Evolutionary conservation across 2,329 filamentous ascomycete species (phyloP), one percentile per base, ranked within the genome.

Genomic region (Myriosclerotinia scirpicola): DNA sequence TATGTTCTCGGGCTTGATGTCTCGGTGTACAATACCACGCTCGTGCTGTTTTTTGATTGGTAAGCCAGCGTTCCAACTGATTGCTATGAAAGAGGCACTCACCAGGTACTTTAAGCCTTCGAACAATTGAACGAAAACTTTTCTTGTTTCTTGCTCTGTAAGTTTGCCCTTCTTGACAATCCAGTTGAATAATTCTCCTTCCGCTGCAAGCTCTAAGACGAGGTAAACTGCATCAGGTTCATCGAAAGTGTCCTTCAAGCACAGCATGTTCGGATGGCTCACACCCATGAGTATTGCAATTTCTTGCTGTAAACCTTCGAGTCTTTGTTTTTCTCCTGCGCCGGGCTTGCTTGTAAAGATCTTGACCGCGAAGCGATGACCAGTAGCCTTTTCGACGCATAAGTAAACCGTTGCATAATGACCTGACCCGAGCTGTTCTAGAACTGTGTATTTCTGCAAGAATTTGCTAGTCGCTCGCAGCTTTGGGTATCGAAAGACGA

Each of bases 281-380:
- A 99, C 92, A n/a, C 93, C 88, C 93, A 97, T 98, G 68, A 99
- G 81, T 20, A 99, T 92, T 30, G 92, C 94, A 76, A 99, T 96
- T 77, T 99, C 96, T 77, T 98, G 93, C 76, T 97, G 92, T 55
- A 98, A 79, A 2, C 92, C 90, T 68, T 97, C 92, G 7, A 89
- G 88, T 78, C 93, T 94, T 22, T 91, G 90, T 70, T 86, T 87
- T 71, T 97, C 93, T 52, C 93, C 92, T 67, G 89, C 84, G n/a
- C 90, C 91, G 2, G 88, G 84, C 6, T 90, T 88, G 79, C 92
- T 95, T 73, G 92, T 93, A 76, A 99, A 98, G 67, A 95, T 89
- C 81, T 99, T 99, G 75, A 97, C 95, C 4, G 95, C 95, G 77
- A 88, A 98, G 65, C 90, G 87, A 72, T 88, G 85, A 9, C 95